These are phyloP conservation scores for Macrocybe gigantea DNA, from an alignment of 768 basidiomycete species.

Conservation along the genomic window DNA sequence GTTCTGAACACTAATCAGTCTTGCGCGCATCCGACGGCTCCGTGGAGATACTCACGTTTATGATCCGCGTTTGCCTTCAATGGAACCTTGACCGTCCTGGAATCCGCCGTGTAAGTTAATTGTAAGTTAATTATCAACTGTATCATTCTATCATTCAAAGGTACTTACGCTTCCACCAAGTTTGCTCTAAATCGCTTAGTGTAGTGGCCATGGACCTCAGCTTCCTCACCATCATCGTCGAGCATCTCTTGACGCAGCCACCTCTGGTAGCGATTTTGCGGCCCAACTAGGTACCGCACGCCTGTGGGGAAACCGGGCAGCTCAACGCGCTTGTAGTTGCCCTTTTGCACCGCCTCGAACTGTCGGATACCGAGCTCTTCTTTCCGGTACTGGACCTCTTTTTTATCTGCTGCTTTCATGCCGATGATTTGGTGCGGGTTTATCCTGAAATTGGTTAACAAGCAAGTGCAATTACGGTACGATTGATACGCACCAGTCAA, in stretches of 20 bases:
- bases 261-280: slow-evolving; percentile 40
- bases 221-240: slow-evolving; percentile 13
- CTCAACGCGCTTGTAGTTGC: slow-evolving; percentile 4
- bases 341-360: slow-evolving; percentile 31
- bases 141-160: not conserved
- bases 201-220: slow-evolving; percentile 50
- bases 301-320: slow-evolving; percentile 45
- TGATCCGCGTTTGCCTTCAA: slow-evolving; percentile 46
- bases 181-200: slow-evolving; percentile 33
- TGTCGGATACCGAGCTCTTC: slow-evolving; percentile 34
- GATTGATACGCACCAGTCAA: slow-evolving; percentile 52
- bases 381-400: slow-evolving; percentile 27
- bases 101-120: not conserved
- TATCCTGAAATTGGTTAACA: slow-evolving; percentile 30
- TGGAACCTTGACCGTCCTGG: slow-evolving; percentile 51
- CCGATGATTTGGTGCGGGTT: slow-evolving; percentile 45
- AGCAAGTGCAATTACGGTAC: not conserved
- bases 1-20: slow-evolving; percentile 22
- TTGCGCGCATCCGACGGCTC: not conserved
- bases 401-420: slow-evolving; percentile 24
- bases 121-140: not conserved
- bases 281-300: slow-evolving; percentile 33
- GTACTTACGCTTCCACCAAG: slow-evolving; percentile 48
- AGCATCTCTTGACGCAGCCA: slow-evolving; percentile 22
- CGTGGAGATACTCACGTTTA: slow-evolving; percentile 27